Conservation (phyloP, 495 filamentous ascomycete species). For the Neurospora sp. region DNA sequence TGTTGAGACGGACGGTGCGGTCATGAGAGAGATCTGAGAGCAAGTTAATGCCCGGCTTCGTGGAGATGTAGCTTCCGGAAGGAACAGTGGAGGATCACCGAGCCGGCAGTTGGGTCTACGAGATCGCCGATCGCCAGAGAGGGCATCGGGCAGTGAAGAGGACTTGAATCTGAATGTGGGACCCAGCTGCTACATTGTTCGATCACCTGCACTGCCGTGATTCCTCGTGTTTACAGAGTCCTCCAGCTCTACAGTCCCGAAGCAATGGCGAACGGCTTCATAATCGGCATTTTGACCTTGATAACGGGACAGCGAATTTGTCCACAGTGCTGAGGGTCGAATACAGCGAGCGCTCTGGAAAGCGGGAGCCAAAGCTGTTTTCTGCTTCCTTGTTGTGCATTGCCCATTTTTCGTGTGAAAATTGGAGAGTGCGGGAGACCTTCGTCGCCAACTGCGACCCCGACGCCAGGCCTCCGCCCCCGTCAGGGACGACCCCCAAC, state of each 20-base stretch:
- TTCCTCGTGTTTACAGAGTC: no score
- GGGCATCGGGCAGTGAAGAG: background rate
- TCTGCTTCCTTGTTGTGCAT: background rate
- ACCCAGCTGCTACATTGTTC: background rate
- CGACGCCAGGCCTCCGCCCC: background rate
- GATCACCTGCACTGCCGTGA: background rate
- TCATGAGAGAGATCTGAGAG: background rate
- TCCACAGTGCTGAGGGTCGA: background rate
- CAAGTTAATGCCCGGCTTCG: background rate
- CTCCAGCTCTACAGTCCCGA: background rate
- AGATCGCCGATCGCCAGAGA: background rate
- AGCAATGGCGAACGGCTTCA: background rate
- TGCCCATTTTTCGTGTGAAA: background rate
- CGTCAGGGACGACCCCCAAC: background rate
- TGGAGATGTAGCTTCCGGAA: background rate
- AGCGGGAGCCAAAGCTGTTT: background rate
- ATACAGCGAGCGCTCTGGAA: background rate
- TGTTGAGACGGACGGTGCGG: background rate
- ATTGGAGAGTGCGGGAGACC: background rate
- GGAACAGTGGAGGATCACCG: background rate
- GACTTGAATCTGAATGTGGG: background rate
- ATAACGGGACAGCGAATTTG: background rate
- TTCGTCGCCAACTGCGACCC: background rate
- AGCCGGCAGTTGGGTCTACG: background rate
- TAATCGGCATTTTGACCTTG: background rate